These are phyloP conservation scores for Rubroshorea leprosula DNA, from an alignment of 345 rosid genomes.

Conservation along the genomic window DNA sequence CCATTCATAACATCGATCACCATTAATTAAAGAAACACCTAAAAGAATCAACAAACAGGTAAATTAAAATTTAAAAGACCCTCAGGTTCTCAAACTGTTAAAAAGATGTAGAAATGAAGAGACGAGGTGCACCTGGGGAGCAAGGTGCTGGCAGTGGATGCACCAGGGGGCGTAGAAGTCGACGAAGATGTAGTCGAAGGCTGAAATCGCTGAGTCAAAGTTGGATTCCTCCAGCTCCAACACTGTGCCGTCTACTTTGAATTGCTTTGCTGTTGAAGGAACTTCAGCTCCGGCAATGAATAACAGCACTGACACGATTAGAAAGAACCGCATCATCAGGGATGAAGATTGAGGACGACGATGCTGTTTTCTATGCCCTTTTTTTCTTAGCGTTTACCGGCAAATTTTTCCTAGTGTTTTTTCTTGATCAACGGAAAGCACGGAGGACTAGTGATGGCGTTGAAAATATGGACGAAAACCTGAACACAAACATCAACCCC, in stretches of 20 bases:
- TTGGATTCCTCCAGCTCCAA: conserved; percentile 80
- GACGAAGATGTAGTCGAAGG: conserved; percentile 68
- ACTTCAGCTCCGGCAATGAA: neutral
- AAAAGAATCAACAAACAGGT: conserved; percentile 1
- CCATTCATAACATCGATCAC: no score
- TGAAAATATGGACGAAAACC: no score
- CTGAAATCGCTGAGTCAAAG: conserved; percentile 68
- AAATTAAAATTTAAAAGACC: neutral
- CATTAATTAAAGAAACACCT: no score
- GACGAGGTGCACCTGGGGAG: conserved; percentile 57
- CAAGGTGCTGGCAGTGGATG: conserved; percentile 91
- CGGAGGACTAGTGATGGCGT: no score
- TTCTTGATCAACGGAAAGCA: no score
- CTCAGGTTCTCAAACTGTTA: neutral
- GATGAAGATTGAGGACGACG: neutral
- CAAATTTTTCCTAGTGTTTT: no score
- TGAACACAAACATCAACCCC: no score
- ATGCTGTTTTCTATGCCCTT: neutral
- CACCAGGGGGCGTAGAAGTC: conserved; percentile 99
- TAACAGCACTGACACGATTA: neutral
- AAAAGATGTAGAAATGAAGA: neutral
- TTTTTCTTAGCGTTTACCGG: neutral
- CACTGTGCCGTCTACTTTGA: conserved; percentile 58
- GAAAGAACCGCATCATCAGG: neutral
- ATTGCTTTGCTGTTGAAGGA: conserved; percentile 21